Conservation (phyloP, 2,329 filamentous ascomycete genomes). For the Xylariaceae sp. region DNA sequence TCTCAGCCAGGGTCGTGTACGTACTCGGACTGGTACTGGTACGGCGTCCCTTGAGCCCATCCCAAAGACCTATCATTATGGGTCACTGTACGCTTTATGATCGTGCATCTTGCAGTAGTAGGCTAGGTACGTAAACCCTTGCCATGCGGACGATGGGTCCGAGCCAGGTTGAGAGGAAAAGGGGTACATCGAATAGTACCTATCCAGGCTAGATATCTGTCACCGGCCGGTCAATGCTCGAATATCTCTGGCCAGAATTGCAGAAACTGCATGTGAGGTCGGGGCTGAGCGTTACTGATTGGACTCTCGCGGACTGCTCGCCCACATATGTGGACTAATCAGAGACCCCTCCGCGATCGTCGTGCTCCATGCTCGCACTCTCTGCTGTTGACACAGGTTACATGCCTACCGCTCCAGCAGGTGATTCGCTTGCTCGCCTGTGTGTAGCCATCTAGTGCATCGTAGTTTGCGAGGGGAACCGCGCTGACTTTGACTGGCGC, state of each 20-base stretch:
- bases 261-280: background rate
- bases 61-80: slow-evolving; percentile 9
- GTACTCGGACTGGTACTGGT: background rate
- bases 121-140: background rate
- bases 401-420: background rate
- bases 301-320: background rate
- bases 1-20: too few species aligned
- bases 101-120: slow-evolving; percentile 7
- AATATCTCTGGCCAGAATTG: background rate
- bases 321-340: background rate
- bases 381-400: slow-evolving; percentile 11
- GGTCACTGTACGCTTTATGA: slow-evolving; percentile 3
- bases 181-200: slow-evolving; percentile 10
- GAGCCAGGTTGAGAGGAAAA: slow-evolving; percentile 12
- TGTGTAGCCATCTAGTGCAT: slow-evolving; percentile 10
- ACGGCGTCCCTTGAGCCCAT: background rate
- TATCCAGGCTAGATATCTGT: background rate
- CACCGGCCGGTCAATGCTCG: slow-evolving; percentile 8
- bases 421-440: slow-evolving; percentile 3
- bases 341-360: slow-evolving; percentile 2
- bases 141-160: background rate
- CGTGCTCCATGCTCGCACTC: slow-evolving; percentile 10
- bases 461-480: background rate
- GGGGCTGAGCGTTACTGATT: slow-evolving; percentile 1
- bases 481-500: slow-evolving; percentile 9